Conservation (phyloP, 2,329 filamentous ascomycete genomes). For the Ramichloridium luteum region DNA sequence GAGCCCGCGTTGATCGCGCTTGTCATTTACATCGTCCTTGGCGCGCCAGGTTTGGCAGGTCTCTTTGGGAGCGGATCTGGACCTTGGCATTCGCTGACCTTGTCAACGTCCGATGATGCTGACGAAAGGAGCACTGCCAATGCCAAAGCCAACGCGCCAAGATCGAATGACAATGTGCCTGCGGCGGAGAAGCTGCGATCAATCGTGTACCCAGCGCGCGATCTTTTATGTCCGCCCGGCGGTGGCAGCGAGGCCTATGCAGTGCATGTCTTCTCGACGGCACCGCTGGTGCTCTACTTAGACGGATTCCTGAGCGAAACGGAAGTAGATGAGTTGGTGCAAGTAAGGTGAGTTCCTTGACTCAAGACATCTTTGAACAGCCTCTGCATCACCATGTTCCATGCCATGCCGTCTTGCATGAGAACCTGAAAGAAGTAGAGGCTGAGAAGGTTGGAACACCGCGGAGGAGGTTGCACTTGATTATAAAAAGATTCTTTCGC, state of each 20-base stretch:
- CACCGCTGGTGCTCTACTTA: constrained; percentile 47
- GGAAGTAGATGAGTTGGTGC: constrained; percentile 23
- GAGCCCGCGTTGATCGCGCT: constrained; percentile 22
- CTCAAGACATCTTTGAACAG: too few species aligned
- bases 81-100: too few species aligned
- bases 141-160: background rate
- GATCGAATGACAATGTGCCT: constrained; percentile 8
- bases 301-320: constrained; percentile 16
- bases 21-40: constrained; percentile 23
- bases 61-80: constrained; percentile 3
- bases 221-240: constrained; percentile 25
- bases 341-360: constrained; percentile 43
- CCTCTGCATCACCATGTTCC: too few species aligned
- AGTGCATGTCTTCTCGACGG: constrained; percentile 39
- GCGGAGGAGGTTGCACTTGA: too few species aligned
- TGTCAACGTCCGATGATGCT: too few species aligned
- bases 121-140: constrained; percentile 1
- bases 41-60: constrained; percentile 14
- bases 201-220: constrained; percentile 27
- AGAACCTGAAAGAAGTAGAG: too few species aligned
- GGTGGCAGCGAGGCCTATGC: constrained; percentile 26
- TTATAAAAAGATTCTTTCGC: too few species aligned
- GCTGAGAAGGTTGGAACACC: too few species aligned
- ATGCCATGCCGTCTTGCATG: too few species aligned
- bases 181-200: constrained; percentile 23